These are phyloP conservation scores for Phytophthora meadii DNA, from an alignment of 352 stramenopile species.

Conservation along the genomic window DNA sequence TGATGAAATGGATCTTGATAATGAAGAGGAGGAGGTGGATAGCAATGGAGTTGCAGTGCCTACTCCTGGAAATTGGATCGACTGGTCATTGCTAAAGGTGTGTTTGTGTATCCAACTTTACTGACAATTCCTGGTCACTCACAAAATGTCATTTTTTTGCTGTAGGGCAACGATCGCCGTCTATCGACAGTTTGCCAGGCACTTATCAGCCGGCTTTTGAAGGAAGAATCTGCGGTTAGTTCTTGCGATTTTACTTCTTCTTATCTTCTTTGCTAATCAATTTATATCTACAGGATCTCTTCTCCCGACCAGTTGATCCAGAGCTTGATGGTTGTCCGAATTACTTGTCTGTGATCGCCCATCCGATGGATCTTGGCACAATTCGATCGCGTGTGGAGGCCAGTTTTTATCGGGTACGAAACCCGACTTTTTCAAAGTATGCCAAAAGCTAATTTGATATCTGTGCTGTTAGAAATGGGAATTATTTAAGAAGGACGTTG, in stretches of 20 bases:
- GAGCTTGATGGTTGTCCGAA: slow-evolving; percentile 84
- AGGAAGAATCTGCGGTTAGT: slow-evolving; percentile 78
- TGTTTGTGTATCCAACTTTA: neutral
- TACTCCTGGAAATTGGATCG: slow-evolving; percentile 61
- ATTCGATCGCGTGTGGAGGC: slow-evolving; percentile 66
- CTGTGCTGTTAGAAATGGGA: slow-evolving; percentile 63
- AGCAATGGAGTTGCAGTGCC: slow-evolving; percentile 7
- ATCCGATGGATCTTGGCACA: slow-evolving; percentile 89
- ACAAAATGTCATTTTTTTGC: neutral
- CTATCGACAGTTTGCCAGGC: slow-evolving; percentile 69
- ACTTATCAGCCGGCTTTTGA: slow-evolving; percentile 66
- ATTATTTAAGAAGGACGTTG: slow-evolving; percentile 81
- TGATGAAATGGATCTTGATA: slow-evolving; percentile 49
- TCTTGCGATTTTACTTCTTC: neutral
- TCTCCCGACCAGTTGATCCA: slow-evolving; percentile 85
- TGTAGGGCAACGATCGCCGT: slow-evolving; percentile 35
- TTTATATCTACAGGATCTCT: slow-evolving; percentile 63
- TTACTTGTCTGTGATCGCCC: slow-evolving; percentile 82
- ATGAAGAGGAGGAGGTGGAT: slow-evolving; percentile 43
- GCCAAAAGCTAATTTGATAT: slow-evolving; percentile 21
- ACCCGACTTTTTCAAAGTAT: neutral
- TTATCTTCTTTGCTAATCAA: slow-evolving; percentile 7
- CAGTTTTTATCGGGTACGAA: slow-evolving; percentile 73
- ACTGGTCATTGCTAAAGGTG: slow-evolving; percentile 72
- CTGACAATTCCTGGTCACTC: neutral